A percentile compares a stretch with the other conserved stretches of the same genome.
These are phyloP conservation scores for Terfezia claveryi DNA, from an alignment of 495 filamentous ascomycete genomes.

Conservation along the genomic window DNA sequence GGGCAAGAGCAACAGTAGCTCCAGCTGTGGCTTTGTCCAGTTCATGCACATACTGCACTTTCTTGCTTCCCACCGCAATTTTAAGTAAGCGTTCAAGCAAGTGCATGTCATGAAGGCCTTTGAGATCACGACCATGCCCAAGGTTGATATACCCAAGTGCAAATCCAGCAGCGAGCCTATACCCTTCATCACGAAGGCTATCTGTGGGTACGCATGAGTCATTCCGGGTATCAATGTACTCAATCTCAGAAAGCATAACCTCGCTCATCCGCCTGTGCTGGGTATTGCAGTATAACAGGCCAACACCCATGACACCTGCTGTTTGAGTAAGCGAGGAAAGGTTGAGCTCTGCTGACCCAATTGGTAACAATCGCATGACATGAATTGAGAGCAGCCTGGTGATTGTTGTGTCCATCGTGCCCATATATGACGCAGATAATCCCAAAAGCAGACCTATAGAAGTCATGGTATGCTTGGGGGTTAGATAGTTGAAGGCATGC, in stretches of 20 bases:
- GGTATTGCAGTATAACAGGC: conserved; percentile 78
- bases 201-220: conserved; percentile 40
- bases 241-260: conserved; percentile 93
- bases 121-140: conserved; percentile 66
- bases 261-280: conserved; percentile 98
- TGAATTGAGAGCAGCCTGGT: conserved; percentile 94
- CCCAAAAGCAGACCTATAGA: conserved; percentile 87
- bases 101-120: conserved; percentile 82
- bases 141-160: conserved; percentile 89
- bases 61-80: conserved; percentile 66
- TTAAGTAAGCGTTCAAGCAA: conserved; percentile 69
- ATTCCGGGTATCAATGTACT: conserved; percentile 45
- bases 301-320: conserved; percentile 92
- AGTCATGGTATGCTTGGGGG: conserved; percentile 96
- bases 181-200: conserved; percentile 76
- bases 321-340: conserved; percentile 86
- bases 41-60: conserved; percentile 71
- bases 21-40: conserved; percentile 80
- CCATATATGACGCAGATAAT: conserved; percentile 76
- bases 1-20: conserved; percentile 68
- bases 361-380: conserved; percentile 78
- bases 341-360: conserved; percentile 81
- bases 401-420: conserved; percentile 88
- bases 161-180: conserved; percentile 82
- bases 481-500: conserved; percentile 96